Percentiles rank a stretch among this genome's conserved stretches.
phyloP scores from a whole-genome alignment of 2,329 filamentous ascomycete genomes.

The Basipetospora chlamydospora region DNA sequence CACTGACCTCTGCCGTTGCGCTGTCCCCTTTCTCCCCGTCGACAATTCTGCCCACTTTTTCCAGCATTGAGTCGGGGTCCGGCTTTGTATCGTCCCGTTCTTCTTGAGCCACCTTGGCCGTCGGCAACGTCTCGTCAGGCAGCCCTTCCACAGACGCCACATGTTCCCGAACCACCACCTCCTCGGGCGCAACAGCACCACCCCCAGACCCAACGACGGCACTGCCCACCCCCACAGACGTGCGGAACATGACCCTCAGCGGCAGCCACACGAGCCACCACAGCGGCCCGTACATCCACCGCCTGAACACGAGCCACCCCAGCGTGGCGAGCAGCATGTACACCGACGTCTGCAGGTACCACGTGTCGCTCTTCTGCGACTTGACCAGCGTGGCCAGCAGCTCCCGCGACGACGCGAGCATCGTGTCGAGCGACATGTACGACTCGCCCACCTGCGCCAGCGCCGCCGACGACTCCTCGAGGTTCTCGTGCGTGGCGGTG shows the following conservation, averaged over 20 bases:
- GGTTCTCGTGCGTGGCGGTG: slow-evolving; percentile 77
- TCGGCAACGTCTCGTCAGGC: slow-evolving; percentile 31
- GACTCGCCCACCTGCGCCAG: slow-evolving; percentile 67
- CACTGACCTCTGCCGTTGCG: slow-evolving; percentile 16
- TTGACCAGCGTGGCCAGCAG: slow-evolving; percentile 66
- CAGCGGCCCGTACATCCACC: slow-evolving; percentile 74
- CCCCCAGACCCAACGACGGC: slow-evolving; percentile 27
- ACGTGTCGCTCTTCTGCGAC: slow-evolving; percentile 92
- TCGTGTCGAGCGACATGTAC: slow-evolving; percentile 64
- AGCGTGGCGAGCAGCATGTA: slow-evolving; percentile 68
- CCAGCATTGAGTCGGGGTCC: slow-evolving; percentile 26
- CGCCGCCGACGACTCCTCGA: slow-evolving; percentile 71
- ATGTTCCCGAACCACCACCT: slow-evolving; percentile 13
- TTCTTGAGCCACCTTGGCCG: slow-evolving; percentile 24
- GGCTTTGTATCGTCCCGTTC: slow-evolving; percentile 16
- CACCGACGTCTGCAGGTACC: slow-evolving; percentile 87
- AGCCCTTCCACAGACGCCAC: slow-evolving; percentile 18
- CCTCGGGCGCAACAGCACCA: slow-evolving; percentile 13
- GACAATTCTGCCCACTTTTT: slow-evolving; percentile 41
- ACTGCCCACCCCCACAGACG: slow-evolving; percentile 39
- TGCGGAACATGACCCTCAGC: slow-evolving; percentile 49
- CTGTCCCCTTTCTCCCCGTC: slow-evolving; percentile 18
- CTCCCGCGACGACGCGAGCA: slow-evolving; percentile 60
- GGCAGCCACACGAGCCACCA: slow-evolving; percentile 86
- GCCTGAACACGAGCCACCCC: slow-evolving; percentile 71